A percentile compares a stretch with the other conserved stretches of the same genome.
phyloP scores from a whole-genome alignment of 352 stramenopile species.

The Elongisporangium anandrum region DNA sequence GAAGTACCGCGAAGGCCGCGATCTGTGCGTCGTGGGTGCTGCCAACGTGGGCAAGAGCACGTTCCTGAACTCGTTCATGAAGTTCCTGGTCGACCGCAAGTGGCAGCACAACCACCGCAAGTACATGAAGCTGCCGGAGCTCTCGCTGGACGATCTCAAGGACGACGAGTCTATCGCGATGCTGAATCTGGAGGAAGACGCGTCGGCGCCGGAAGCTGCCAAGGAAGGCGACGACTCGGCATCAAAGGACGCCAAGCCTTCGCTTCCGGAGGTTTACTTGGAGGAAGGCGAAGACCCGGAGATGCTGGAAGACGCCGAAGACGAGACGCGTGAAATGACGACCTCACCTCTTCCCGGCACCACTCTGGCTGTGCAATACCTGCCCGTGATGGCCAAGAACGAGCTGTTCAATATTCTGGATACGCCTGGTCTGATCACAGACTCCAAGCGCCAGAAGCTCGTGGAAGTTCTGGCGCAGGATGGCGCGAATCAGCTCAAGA shows the following conservation, averaged over 20 bases:
- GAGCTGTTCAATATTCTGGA: conserved; percentile 82
- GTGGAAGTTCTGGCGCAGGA: conserved; percentile 75
- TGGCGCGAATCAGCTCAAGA: conserved; percentile 53
- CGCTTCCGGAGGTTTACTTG: conserved; percentile 53
- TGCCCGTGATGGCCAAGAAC: conserved; percentile 76
- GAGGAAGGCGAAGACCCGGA: conserved; percentile 51
- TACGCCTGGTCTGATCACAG: conserved; percentile 74
- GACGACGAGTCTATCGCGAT: conserved; percentile 34
- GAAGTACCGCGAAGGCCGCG: conserved; percentile 69
- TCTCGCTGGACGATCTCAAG: conserved; percentile 49
- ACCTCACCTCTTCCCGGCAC: conserved; percentile 90
- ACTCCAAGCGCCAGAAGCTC: conserved; percentile 72
- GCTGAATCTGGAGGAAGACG: conserved; percentile 56
- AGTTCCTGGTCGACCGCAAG: conserved; percentile 73
- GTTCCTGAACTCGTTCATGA: conserved; percentile 90
- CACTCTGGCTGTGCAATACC: conserved; percentile 80
- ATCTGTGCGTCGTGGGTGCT: conserved; percentile 89
- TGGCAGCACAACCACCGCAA: conserved; percentile 86
- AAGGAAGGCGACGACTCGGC: neutral
- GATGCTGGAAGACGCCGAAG: conserved; percentile 63
- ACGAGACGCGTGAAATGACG: conserved; percentile 74
- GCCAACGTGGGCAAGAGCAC: conserved; percentile 92
- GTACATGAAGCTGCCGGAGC: conserved; percentile 73
- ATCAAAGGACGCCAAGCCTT: neutral
- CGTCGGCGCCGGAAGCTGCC: conserved; percentile 2